These are phyloP conservation scores for Chaetomidium leptoderma DNA, from an alignment of 495 filamentous ascomycete genomes.

Conservation along the genomic window DNA sequence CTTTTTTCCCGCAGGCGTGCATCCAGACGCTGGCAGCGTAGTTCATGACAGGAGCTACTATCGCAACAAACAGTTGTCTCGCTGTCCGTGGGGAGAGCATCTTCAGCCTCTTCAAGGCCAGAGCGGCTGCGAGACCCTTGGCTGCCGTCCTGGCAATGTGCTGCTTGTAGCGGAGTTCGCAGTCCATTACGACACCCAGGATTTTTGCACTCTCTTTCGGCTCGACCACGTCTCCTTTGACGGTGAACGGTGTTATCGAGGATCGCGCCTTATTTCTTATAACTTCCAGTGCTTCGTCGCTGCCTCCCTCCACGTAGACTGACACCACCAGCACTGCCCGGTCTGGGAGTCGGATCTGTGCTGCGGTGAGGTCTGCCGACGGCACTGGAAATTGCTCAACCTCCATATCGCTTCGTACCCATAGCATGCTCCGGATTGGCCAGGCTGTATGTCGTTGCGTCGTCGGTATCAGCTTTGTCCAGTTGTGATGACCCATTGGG, in stretches of 20 bases:
- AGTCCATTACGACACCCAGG: constrained; percentile 2
- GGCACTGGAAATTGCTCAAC: no score
- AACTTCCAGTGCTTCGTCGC: background rate
- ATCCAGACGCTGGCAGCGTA: constrained; percentile 15
- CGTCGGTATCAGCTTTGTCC: no score
- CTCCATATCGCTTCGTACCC: no score
- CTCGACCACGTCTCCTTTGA: background rate
- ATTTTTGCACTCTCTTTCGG: constrained; percentile 1
- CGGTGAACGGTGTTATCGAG: background rate
- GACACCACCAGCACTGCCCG: no score
- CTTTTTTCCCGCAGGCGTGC: constrained; percentile 7
- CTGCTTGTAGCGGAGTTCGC: constrained; percentile 10
- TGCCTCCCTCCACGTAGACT: no score
- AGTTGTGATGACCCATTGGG: no score
- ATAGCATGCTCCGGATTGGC: no score
- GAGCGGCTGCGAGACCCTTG: constrained; percentile 29
- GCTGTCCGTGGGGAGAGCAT: constrained; percentile 1
- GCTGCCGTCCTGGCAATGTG: constrained; percentile 7
- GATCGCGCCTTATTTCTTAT: background rate
- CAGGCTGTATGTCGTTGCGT: no score
- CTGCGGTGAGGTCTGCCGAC: no score
- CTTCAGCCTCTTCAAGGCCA: constrained; percentile 11
- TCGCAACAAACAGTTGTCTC: constrained; percentile 9
- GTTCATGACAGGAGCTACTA: constrained; percentile 12
- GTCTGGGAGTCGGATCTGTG: no score